Evolutionary conservation across 768 basidiomycete species (phyloP).

Genomic region (Sarcomyxa edulis): DNA sequence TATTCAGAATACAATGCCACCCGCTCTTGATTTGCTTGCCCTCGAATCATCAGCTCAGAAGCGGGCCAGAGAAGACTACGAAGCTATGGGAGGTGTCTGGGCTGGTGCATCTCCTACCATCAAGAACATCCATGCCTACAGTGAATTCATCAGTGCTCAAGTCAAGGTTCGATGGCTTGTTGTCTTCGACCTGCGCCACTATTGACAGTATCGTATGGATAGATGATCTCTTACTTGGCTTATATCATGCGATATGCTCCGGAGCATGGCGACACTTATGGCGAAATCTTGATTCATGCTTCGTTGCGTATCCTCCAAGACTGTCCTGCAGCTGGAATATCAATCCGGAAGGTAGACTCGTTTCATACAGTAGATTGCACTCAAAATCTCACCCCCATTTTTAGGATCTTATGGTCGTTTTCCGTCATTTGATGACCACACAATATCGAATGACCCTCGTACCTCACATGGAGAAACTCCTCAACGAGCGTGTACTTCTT

Average conservation of each 20-base stretch:
- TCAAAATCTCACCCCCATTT: neutral
- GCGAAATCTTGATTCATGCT: slow-evolving; percentile 74
- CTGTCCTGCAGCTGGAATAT: slow-evolving; percentile 81
- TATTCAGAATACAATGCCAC: slow-evolving; percentile 64
- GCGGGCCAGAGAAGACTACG: slow-evolving; percentile 68
- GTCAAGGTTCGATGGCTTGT: slow-evolving; percentile 78
- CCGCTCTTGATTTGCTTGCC: slow-evolving; percentile 76
- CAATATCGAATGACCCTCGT: slow-evolving; percentile 75
- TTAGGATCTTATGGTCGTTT: slow-evolving; percentile 89
- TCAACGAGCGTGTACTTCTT: slow-evolving; percentile 86
- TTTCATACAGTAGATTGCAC: neutral
- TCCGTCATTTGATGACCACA: slow-evolving; percentile 82
- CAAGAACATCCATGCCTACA: slow-evolving; percentile 66
- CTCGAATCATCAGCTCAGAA: slow-evolving; percentile 80
- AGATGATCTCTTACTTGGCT: slow-evolving; percentile 91
- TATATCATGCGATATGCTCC: slow-evolving; percentile 70
- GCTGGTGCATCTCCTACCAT: slow-evolving; percentile 77
- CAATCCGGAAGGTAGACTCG: slow-evolving; percentile 65
- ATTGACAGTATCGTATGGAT: slow-evolving; percentile 8
- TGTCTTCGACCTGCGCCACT: slow-evolving; percentile 59
- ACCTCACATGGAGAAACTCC: slow-evolving; percentile 80
- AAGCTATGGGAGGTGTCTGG: slow-evolving; percentile 80
- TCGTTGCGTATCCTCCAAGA: slow-evolving; percentile 89
- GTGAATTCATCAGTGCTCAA: slow-evolving; percentile 83
- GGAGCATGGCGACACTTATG: slow-evolving; percentile 66